Base-by-base conservation (phyloP, 352 stramenopile species). In the Phytophthora fragariae region DNA sequence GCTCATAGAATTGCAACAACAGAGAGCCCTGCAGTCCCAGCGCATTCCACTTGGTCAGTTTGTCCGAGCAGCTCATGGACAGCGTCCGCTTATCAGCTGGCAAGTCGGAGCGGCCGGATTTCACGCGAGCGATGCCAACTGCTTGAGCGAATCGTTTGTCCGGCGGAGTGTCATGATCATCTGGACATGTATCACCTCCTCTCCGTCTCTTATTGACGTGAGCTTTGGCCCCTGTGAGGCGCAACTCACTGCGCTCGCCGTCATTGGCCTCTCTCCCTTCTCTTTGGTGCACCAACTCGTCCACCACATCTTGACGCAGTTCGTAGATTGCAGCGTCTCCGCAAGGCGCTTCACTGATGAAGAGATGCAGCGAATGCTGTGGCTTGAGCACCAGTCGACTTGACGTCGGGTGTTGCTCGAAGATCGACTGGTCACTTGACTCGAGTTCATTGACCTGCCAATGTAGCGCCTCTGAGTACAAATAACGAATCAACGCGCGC, bases 31-130 rank as follows among this genome's bases (percentile, higher is more conserved):
- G 92, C 10, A 98, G 65, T 9, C 95, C 95, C 5, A 93, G 27
- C 9, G 83, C 66, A 37, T 81, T 84, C 95, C 95, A 99, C 74
- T 88, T 87, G 39, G 92, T 85, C 55, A 99, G 52, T 81, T 99
- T 99, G 73, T 99, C 94, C 10, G 89, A 97, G 75, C 95, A 99
- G 49, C 93, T 98, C 92, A 98, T 97, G 3, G 89, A 97, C 44
- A 91, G 76, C 57, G 92, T 97, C 77, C 95, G 90, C 55, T 97
- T 92, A 60, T 93, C 81, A 19, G 64, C 31, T 10, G 92, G 87
- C 19, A 98, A 77, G 76, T 99, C 97, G 1, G 95, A 98, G 37
- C 95, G 85, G 54, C 94, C 95, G 6, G 94, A 97, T 67, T 99
- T 99, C 49, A 94, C 83, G 19, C 95, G 90, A 9, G 96, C 78